Conservation (phyloP, 2,329 filamentous ascomycete genomes). For the Lachnellula subtilissima region DNA sequence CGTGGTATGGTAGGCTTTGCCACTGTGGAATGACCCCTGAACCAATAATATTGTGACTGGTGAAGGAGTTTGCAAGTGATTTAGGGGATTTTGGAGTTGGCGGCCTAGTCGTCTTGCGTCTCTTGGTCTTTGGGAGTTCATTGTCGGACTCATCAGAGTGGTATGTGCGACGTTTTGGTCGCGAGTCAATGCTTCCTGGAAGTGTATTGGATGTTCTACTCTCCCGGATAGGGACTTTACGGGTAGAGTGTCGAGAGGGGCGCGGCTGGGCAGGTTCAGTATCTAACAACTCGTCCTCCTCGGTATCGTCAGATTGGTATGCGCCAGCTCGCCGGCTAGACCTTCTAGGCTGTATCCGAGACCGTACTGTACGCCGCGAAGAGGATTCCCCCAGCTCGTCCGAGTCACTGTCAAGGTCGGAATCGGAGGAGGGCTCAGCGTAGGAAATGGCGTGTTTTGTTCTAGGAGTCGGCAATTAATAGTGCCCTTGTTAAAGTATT, state of each 20-base stretch:
- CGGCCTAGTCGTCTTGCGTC: conserved; percentile 1
- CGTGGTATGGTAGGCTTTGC: conserved; percentile 60
- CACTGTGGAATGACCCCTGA: conserved; percentile 47
- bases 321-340: background rate
- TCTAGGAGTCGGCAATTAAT: conserved; percentile 12
- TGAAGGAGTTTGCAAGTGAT: background rate
- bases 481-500: background rate
- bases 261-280: background rate
- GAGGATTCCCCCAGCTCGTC: background rate
- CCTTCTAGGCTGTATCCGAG: background rate
- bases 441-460: conserved; percentile 25
- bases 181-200: background rate
- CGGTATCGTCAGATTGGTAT: background rate
- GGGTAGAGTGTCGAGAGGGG: background rate
- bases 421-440: conserved; percentile 18
- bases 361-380: background rate
- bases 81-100: background rate
- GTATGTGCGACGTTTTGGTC: background rate
- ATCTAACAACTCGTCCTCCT: background rate
- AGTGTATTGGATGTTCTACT: background rate
- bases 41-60: background rate
- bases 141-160: background rate
- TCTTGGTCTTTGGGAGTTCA: background rate
- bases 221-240: background rate
- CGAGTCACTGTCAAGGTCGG: background rate